Evolutionary conservation across 2,329 filamentous ascomycete species (phyloP), one percentile per base, ranked within the genome.

Genomic region (Epichloe sibirici): DNA sequence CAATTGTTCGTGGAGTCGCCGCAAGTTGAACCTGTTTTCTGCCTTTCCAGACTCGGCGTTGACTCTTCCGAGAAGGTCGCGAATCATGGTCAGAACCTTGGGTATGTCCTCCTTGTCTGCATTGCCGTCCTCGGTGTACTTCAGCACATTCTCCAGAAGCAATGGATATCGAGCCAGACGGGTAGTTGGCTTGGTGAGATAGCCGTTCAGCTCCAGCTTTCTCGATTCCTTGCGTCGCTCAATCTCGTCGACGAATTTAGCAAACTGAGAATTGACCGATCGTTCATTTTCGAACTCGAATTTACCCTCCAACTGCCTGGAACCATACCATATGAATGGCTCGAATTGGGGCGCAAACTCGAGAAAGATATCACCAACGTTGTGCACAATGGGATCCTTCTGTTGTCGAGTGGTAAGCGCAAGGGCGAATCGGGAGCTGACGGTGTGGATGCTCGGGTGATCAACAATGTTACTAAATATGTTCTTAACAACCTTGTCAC

Each of bases 241-340:
- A 5, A 94, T 95, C 67, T 97, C 90, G 58, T 98, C 93, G 28
- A 97, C 93, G 61, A 97, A 96, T 62, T 86, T 88, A 49, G 85
- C 75, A 66, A 98, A 98, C 42, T 80, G 81, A 1, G 84, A 79
- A 62, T 98, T 98, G 53, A 83, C 79, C 15, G 86, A 85, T 61
- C 93, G 88, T 71, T 98, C 93, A 62, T 93, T 93, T 69, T 98
- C 93, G 65, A 97, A 98, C 65, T 96, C 93, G 63, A 91, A 96
- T 68, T 98, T 97, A 60, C 88, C 93, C 66, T 95, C 94, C 46
- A 98, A 74, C 68, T 98, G 93, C 65, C 90, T 95, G 42, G 91
- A 88, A 63, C 93, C 93, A 64, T 98, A 98, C 63, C 86, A 83
- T 65, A 98, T 96, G 65, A 98, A 98, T 0, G 93, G 93, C 60